Base-by-base conservation (phyloP, 495 filamentous ascomycete genomes). In the Penicillium maclennaniae region DNA sequence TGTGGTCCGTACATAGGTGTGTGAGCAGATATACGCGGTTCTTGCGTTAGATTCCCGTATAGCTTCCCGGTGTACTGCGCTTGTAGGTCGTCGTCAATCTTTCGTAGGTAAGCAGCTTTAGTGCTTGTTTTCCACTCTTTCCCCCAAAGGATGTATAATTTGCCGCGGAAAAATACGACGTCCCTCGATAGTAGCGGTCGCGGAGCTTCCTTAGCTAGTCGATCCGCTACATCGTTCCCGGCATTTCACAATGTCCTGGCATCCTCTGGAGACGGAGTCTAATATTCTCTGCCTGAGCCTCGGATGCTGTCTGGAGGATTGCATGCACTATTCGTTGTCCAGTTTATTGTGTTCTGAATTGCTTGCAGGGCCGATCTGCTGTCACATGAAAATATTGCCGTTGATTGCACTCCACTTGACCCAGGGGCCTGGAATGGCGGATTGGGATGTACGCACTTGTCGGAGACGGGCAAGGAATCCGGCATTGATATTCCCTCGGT, bases 191-290 rank as follows among this genome's bases (percentile, higher is more conserved):
- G 28, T 19, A 51, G 26, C 6, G 49, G 49, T 15, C 15, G 19
- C 4, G 40, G 40, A 23, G 31, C 49, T 5, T 51, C 49, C 41
- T 51, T 51, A 19, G 49, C 49, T 23, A 51, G 40, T 7, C 28
- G 40, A 43, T 51, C 40, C 16, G 49, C 49, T 14, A 23, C 41
- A 26, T 51, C 49, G 25, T 43, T 51, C 23, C 49, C 49, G 16
- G 40, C 15, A 16, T 27, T 20, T 39, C 41, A 19, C 42, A 52
- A 36, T 52, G 49, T 43, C 26, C 58, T n/a, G n/a, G n/a, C n/a
- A n/a, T n/a, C n/a, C n/a, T n/a, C n/a, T n/a, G n/a, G n/a, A n/a
- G n/a, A n/a, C n/a, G n/a, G n/a, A n/a, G n/a, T n/a, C n/a, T n/a
- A n/a, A n/a, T n/a, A n/a, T n/a, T n/a, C n/a, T n/a, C n/a, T n/a